Evolutionary conservation across 2,329 filamentous ascomycete species (phyloP).

Genomic region (Alternaria viburni): DNA sequence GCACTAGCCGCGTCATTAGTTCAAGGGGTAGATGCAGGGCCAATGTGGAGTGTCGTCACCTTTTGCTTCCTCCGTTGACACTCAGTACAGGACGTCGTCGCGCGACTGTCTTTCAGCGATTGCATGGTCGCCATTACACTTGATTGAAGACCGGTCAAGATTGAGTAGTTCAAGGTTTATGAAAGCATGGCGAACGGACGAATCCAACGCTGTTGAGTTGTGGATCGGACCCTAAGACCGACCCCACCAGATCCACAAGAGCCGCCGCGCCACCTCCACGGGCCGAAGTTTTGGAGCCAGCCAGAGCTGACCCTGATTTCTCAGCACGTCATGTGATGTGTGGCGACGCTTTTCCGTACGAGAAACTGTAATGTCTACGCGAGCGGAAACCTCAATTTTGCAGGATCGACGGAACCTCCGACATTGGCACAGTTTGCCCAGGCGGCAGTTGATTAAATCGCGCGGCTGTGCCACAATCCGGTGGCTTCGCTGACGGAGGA

Average conservation of each 20-base stretch:
- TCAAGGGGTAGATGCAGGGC: conserved; percentile 5
- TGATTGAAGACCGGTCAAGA: neutral
- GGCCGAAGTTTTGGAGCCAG: neutral
- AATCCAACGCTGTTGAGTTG: conserved; percentile 1
- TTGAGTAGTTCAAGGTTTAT: neutral
- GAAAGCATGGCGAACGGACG: conserved; percentile 4
- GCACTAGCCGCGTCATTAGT: conserved; percentile 48
- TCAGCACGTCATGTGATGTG: conserved; percentile 10
- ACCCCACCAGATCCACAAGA: conserved; percentile 9
- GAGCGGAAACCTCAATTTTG: neutral
- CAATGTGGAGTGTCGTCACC: conserved; percentile 34
- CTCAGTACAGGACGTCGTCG: conserved; percentile 52
- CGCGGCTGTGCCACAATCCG: neutral
- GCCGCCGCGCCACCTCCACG: conserved; percentile 10
- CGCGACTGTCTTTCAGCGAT: conserved; percentile 30
- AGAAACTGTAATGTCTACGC: neutral
- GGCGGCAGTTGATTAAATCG: neutral
- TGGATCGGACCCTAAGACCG: conserved; percentile 4
- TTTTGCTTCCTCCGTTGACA: conserved; percentile 61
- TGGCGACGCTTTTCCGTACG: neutral
- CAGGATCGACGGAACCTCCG: neutral
- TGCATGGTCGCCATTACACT: conserved; percentile 23
- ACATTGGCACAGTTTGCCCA: neutral
- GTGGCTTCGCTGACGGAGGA: neutral
- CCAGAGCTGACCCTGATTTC: neutral